phyloP scores from a whole-genome alignment of 2,329 filamentous ascomycete species.

The Kalmusia sp. region DNA sequence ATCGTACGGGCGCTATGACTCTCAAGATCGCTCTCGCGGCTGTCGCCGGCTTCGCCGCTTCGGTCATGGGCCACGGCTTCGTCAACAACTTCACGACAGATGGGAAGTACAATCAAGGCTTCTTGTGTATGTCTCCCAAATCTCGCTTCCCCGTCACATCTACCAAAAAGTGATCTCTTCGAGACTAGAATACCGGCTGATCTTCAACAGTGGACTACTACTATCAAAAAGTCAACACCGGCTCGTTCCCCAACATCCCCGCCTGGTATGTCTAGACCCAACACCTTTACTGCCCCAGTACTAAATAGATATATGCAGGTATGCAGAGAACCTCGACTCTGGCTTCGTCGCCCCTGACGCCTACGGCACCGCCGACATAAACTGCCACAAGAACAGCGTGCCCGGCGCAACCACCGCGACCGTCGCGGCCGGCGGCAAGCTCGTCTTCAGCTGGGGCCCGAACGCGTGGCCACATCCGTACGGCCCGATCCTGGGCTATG shows the following conservation, averaged over 20 bases:
- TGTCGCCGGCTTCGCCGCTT: conserved; percentile 29
- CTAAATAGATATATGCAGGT: conserved; percentile 7
- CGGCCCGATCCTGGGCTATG: conserved; percentile 36
- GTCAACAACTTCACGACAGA: conserved; percentile 51
- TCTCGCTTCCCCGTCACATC: not conserved
- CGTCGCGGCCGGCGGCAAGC: conserved; percentile 7
- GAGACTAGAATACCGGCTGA: not conserved
- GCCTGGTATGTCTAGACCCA: conserved; percentile 2
- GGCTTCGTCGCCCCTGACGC: conserved; percentile 31
- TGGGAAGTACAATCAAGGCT: conserved; percentile 51
- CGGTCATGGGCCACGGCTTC: conserved; percentile 50
- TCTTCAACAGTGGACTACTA: conserved; percentile 7
- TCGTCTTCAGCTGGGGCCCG: conserved; percentile 5
- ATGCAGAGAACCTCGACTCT: conserved; percentile 32
- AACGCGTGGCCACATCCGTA: conserved; percentile 6
- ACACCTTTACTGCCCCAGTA: not conserved
- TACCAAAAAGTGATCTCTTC: not conserved
- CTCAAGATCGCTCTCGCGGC: conserved; percentile 9
- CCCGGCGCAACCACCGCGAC: conserved; percentile 15
- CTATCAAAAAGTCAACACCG: conserved; percentile 9
- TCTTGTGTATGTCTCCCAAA: conserved; percentile 30
- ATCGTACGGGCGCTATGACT: too few species aligned
- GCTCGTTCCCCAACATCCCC: conserved; percentile 8
- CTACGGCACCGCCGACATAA: conserved; percentile 28
- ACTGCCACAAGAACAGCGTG: conserved; percentile 37